phyloP scores from a whole-genome alignment of 2,329 filamentous ascomycete genomes.

The Remersonia thermophila region DNA sequence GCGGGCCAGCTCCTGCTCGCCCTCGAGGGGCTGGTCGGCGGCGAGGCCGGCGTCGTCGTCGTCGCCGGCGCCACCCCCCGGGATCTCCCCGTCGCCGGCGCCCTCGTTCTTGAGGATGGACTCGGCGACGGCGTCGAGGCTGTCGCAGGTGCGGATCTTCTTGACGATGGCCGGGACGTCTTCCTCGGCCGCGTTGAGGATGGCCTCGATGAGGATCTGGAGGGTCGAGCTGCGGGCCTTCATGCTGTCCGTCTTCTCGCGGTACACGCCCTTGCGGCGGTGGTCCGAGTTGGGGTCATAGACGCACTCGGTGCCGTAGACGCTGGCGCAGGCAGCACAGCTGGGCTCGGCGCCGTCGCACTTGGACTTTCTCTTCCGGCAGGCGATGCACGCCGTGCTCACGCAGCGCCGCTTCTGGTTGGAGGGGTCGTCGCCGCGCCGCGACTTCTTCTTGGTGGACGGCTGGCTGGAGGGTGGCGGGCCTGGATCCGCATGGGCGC shows the following conservation, averaged over 20 bases:
- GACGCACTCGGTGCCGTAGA: constrained; percentile 81
- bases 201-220: constrained; percentile 84
- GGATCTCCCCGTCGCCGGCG: constrained; percentile 23
- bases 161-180: constrained; percentile 71
- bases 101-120: constrained; percentile 35
- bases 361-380: constrained; percentile 68
- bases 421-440: constrained; percentile 34
- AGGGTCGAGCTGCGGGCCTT: constrained; percentile 80
- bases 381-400: constrained; percentile 74
- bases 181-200: constrained; percentile 75
- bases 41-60: constrained; percentile 30
- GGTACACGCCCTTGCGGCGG: constrained; percentile 90
- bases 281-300: constrained; percentile 97
- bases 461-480: constrained; percentile 1
- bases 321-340: constrained; percentile 90
- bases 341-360: constrained; percentile 86
- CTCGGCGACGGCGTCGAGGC: constrained; percentile 43
- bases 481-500: not conserved
- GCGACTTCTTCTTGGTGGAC: constrained; percentile 34
- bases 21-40: constrained; percentile 32
- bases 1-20: constrained; percentile 71
- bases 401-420: constrained; percentile 62
- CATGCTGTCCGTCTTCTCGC: constrained; percentile 78
- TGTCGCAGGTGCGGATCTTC: constrained; percentile 78
- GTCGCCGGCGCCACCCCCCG: constrained; percentile 16